These are phyloP conservation scores for Thelonectria olida DNA, from an alignment of 2,329 filamentous ascomycete species.

Conservation along the genomic window DNA sequence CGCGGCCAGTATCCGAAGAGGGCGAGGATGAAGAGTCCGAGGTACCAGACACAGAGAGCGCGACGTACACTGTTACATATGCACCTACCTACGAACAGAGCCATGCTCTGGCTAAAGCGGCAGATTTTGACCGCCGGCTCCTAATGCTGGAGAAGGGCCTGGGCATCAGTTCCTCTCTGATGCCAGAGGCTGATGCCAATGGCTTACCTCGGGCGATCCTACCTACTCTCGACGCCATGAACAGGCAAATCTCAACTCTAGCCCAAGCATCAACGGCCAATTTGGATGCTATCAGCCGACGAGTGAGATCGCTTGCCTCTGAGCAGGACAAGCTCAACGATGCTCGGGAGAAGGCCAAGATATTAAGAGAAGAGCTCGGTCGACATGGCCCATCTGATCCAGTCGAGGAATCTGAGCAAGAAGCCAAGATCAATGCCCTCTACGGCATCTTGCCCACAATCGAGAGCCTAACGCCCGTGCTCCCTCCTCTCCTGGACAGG, in stretches of 20 bases:
- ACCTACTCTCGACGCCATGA: conserved; percentile 81
- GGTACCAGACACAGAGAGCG: conserved; percentile 38
- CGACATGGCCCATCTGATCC: conserved; percentile 54
- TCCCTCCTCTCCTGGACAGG: conserved; percentile 86
- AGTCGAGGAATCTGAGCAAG: conserved; percentile 71
- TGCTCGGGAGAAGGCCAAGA: conserved; percentile 68
- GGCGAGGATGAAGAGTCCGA: conserved; percentile 34
- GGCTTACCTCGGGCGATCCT: conserved; percentile 75
- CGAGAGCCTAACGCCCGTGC: conserved; percentile 82
- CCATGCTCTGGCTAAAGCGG: conserved; percentile 80
- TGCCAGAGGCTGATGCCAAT: conserved; percentile 69
- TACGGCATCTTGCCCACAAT: conserved; percentile 91
- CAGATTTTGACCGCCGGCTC: conserved; percentile 87
- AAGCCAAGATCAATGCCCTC: conserved; percentile 88
- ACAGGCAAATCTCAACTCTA: conserved; percentile 81
- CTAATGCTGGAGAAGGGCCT: conserved; percentile 81
- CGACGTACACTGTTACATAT: conserved; percentile 73
- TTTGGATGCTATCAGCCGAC: conserved; percentile 75
- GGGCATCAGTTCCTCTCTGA: conserved; percentile 76
- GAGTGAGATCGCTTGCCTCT: conserved; percentile 74
- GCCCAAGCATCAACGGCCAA: conserved; percentile 76
- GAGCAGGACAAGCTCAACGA: conserved; percentile 80
- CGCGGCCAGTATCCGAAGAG: conserved; percentile 13
- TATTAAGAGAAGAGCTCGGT: conserved; percentile 67
- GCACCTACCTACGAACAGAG: conserved; percentile 71